Evolutionary conservation across 352 stramenopile genomes (phyloP).

Genomic region (Phytopythium chamaehyphon): DNA sequence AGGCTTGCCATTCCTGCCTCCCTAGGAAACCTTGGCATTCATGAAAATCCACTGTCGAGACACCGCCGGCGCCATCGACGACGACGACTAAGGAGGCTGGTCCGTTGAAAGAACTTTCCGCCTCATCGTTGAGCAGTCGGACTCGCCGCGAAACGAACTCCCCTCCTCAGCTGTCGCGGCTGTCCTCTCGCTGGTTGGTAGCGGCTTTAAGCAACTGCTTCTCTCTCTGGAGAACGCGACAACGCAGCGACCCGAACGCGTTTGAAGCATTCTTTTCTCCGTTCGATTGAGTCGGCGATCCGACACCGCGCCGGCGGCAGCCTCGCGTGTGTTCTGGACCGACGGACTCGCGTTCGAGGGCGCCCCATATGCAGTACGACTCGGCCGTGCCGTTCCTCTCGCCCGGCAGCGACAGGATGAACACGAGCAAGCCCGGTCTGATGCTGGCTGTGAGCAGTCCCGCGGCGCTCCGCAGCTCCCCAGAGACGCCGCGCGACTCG

Average conservation of each 20-base stretch:
- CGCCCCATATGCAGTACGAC: constrained; percentile 6
- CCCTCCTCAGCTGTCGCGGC: too few relatives aligned
- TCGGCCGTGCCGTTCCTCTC: constrained; percentile 1
- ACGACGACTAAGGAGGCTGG: neutral
- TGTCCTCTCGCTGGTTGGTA: too few relatives aligned
- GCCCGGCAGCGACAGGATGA: neutral
- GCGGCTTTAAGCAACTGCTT: too few relatives aligned
- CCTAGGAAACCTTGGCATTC: too few relatives aligned
- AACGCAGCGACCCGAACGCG: neutral
- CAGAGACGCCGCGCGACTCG: constrained; percentile 1
- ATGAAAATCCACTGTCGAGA: constrained; percentile 3
- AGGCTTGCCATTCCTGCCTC: too few relatives aligned
- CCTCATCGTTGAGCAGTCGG: neutral
- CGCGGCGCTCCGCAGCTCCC: neutral
- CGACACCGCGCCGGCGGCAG: neutral
- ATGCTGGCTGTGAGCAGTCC: neutral
- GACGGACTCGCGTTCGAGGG: too few relatives aligned
- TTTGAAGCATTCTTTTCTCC: neutral
- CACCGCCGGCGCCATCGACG: neutral
- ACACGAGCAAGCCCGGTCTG: neutral
- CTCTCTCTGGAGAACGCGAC: neutral
- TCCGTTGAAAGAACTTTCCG: constrained; percentile 6
- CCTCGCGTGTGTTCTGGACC: neutral
- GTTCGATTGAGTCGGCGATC: neutral
- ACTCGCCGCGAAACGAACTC: too few relatives aligned